A percentile compares a stretch with the other conserved stretches of the same genome.
Evolutionary conservation across 805 yeast species (phyloP).

Genomic region (Myxozyma vanderwaltii): DNA sequence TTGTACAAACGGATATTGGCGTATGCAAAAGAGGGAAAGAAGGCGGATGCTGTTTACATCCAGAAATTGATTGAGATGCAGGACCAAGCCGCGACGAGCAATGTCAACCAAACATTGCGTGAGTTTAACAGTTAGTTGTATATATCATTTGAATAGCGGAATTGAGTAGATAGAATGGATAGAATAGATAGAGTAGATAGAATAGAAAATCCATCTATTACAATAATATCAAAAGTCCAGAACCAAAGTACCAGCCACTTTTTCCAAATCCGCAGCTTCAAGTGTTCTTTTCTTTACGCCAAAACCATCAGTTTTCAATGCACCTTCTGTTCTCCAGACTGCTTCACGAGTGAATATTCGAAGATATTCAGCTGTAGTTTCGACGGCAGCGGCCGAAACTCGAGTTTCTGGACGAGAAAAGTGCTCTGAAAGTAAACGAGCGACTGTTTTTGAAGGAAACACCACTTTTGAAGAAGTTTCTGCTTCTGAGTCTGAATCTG

Average conservation of each 20-base stretch:
- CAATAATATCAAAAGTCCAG: no score
- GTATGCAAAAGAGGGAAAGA: background rate
- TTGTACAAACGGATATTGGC: background rate
- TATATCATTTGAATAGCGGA: no score
- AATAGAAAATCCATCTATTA: no score
- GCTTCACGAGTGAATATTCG: conserved; percentile 54
- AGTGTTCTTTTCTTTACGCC: conserved; percentile 35
- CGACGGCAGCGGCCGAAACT: conserved; percentile 34
- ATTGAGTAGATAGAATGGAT: no score
- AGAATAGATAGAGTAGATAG: no score
- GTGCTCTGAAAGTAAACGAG: conserved; percentile 34
- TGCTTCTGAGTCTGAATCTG: conserved; percentile 5
- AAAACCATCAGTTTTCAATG: background rate
- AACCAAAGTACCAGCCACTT: conserved; percentile 51
- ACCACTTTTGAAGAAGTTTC: conserved; percentile 3
- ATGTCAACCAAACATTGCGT: background rate
- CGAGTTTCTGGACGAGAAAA: conserved; percentile 35
- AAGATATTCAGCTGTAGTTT: conserved; percentile 48
- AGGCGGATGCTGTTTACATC: background rate
- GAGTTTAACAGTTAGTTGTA: background rate
- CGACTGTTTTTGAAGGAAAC: conserved; percentile 31
- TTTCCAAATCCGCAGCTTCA: conserved; percentile 50
- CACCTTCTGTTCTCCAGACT: conserved; percentile 42
- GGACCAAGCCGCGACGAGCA: background rate
- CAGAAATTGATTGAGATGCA: background rate